Conservation (phyloP, 2,329 filamentous ascomycete genomes). For the Pseudofabraea citricarpa region DNA sequence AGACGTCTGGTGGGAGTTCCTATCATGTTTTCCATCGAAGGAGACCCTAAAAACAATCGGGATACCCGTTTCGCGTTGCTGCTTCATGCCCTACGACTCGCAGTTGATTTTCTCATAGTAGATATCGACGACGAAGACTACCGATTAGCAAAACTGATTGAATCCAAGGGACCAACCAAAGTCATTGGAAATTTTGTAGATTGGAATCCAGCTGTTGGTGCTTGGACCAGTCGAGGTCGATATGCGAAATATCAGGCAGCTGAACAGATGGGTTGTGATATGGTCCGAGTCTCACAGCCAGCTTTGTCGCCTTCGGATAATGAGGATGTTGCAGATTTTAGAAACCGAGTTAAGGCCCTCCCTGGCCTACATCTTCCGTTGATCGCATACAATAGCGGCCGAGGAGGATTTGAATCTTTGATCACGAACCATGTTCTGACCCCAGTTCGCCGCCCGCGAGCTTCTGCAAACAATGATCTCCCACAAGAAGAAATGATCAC, state of each 20-base stretch:
- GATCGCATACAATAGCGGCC: conserved; percentile 61
- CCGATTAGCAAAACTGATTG: conserved; percentile 35
- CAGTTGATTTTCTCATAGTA: conserved; percentile 55
- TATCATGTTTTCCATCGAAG: background rate
- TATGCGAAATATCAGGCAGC: conserved; percentile 41
- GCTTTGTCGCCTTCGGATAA: conserved; percentile 43
- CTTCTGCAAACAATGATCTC: conserved; percentile 32
- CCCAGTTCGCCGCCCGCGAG: conserved; percentile 46
- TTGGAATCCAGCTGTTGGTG: background rate
- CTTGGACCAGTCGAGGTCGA: conserved; percentile 39
- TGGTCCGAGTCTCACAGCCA: conserved; percentile 46
- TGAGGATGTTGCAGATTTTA: conserved; percentile 19
- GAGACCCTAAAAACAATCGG: background rate
- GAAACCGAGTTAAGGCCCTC: conserved; percentile 2
- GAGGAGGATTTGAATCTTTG: conserved; percentile 57
- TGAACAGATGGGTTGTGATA: conserved; percentile 42
- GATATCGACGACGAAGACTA: conserved; percentile 48
- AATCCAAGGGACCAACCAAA: conserved; percentile 47
- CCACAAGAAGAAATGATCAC: conserved; percentile 37
- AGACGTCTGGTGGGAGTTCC: conserved; percentile 41
- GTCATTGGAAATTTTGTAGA: conserved; percentile 58
- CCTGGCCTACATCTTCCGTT: conserved; percentile 25
- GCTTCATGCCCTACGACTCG: background rate
- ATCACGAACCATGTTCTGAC: conserved; percentile 64
- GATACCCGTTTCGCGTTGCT: background rate